Conservation (phyloP, 805 yeast genomes). For the Priceomyces melissophilus region DNA sequence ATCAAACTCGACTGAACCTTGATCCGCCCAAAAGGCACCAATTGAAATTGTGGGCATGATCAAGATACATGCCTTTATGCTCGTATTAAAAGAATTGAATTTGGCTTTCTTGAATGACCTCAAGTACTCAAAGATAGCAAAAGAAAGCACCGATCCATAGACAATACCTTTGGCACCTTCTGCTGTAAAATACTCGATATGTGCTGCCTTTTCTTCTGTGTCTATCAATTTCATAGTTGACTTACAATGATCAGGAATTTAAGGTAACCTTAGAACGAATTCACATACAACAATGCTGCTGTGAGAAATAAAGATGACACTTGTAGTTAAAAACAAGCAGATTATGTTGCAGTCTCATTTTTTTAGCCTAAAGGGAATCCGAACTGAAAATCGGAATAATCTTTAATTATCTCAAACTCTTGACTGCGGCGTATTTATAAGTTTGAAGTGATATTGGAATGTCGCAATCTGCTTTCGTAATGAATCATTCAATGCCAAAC, state of each 20-base stretch:
- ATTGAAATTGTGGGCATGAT: slow-evolving; percentile 38
- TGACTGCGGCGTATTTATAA: too few species aligned
- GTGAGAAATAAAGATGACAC: too few species aligned
- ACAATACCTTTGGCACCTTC: slow-evolving; percentile 40
- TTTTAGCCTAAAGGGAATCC: too few species aligned
- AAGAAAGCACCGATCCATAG: slow-evolving; percentile 30
- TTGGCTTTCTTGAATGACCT: slow-evolving; percentile 30
- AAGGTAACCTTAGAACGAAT: too few species aligned
- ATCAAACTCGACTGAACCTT: slow-evolving; percentile 44
- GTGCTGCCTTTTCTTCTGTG: slow-evolving; percentile 39
- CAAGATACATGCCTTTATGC: slow-evolving; percentile 35
- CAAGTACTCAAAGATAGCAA: slow-evolving; percentile 30
- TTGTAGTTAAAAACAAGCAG: too few species aligned
- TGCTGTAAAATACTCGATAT: slow-evolving; percentile 27
- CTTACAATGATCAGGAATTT: too few species aligned
- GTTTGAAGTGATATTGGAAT: too few species aligned
- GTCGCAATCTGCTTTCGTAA: slow-evolving; percentile 1
- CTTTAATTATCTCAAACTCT: too few species aligned
- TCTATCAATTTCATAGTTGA: slow-evolving; percentile 33
- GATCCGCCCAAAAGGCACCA: slow-evolving; percentile 42
- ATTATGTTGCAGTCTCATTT: too few species aligned
- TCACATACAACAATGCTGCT: too few species aligned
- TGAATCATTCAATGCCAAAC: slow-evolving; percentile 21
- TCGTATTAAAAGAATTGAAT: slow-evolving; percentile 33
- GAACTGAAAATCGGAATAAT: too few species aligned